Base-by-base conservation (phyloP, 139 green algal genomes). In the Zygnema circumcarinatum region DNA sequence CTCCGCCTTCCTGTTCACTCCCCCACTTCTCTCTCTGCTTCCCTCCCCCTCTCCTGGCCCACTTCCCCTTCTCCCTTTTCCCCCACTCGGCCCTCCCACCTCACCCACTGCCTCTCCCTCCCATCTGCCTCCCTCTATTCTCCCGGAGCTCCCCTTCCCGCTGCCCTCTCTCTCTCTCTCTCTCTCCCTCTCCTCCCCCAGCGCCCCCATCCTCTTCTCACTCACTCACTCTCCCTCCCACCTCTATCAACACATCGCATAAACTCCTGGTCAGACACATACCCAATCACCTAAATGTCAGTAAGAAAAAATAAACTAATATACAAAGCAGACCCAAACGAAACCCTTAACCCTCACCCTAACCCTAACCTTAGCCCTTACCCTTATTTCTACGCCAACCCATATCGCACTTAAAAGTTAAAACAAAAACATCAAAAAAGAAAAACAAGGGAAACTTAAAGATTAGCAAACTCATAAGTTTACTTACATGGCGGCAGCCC, bases 401-500 rank as follows among this genome's bases (percentile, higher is more conserved):
- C 69, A 41, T 25, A 78, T 25, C 3, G 11, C 16, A 11, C 11
- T 41, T 16, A 78, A 78, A 78, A 39, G 16, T 16, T 78, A 16
- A 39, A 78, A 39, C 11, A 78, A 78, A 7, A 78, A 25, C 16
- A 7, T 62, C 69, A 38, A 41, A 20, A 41, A 38, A 39, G 7
- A 3, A 39, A 25, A 39, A 78, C 11, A 16, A 78, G 69, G 69
- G 7, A 41, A 52, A 16, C 35, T n/a, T 78, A 41, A 78, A 78
- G 11, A 38, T 41, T 41, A 16, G 7, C 69, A 78, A 78, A 78
- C 7, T 16, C 11, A 78, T 3, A 78, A 20, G 20, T 47, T 47
- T 62, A 76, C 79, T 85, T 36, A 85, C 79, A 85, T 22, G 83
- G 83, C 29, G 68, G 83, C 31, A 88, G 29, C 54, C 83, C 83